phyloP scores from a whole-genome alignment of 305 asterid genomes.

The Caryopteris hybrid region DNA sequence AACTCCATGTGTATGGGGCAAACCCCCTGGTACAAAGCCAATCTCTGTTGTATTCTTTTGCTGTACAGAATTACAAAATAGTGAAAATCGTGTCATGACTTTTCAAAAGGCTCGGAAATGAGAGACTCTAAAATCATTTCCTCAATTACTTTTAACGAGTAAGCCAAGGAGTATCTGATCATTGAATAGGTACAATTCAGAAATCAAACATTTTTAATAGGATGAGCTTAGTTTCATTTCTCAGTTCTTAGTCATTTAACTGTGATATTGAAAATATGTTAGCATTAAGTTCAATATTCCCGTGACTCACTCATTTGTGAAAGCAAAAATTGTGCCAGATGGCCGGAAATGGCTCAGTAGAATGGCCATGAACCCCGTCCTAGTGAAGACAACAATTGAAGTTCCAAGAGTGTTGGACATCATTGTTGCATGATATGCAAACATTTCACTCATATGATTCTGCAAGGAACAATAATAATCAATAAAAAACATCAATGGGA shows the following conservation, averaged over 20 bases:
- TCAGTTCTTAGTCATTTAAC: not conserved
- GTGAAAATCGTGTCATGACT: not conserved
- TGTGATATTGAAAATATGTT: not conserved
- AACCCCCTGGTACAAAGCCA: constrained; percentile 90
- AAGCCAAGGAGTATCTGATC: not conserved
- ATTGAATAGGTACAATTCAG: not conserved
- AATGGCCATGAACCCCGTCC: constrained; percentile 92
- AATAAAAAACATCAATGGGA: constrained; percentile 6
- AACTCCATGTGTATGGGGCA: constrained; percentile 90
- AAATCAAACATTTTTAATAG: not conserved
- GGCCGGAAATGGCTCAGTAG: constrained; percentile 95
- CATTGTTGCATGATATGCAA: constrained; percentile 96
- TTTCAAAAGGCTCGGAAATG: not conserved
- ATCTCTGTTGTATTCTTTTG: constrained; percentile 85
- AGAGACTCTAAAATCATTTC: not conserved
- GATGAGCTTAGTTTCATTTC: constrained; percentile 1
- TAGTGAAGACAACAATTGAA: constrained; percentile 88
- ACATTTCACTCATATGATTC: constrained; percentile 99
- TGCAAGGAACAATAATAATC: constrained; percentile 34
- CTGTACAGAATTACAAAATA: constrained; percentile 39
- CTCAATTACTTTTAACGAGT: not conserved
- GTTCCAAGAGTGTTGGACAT: constrained; percentile 98
- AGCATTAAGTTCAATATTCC: not conserved
- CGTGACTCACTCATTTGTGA: constrained; percentile 82
- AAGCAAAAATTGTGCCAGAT: constrained; percentile 93